phyloP scores from a whole-genome alignment of 495 filamentous ascomycete genomes.

The Xylaria scruposa region DNA sequence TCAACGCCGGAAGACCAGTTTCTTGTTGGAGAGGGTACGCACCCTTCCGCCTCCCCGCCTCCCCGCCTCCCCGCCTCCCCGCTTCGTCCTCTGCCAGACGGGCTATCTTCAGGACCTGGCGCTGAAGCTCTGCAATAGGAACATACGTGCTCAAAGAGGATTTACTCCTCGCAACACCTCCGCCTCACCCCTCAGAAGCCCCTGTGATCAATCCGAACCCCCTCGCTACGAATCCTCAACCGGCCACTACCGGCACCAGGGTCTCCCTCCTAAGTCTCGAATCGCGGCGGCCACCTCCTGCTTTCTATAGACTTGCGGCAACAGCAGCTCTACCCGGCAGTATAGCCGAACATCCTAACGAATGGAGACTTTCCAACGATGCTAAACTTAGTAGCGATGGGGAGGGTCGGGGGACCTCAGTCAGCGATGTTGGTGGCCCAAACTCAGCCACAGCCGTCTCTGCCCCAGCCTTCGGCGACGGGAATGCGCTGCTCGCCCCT shows the following conservation, averaged over 20 bases:
- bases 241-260: slow-evolving; percentile 86
- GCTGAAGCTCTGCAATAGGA: slow-evolving; percentile 57
- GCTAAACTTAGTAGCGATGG: slow-evolving; percentile 53
- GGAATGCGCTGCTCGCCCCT: slow-evolving; percentile 72
- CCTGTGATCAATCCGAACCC: slow-evolving; percentile 86
- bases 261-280: slow-evolving; percentile 77
- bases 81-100: background rate
- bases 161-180: slow-evolving; percentile 90
- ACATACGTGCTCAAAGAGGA: slow-evolving; percentile 89
- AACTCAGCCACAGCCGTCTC: slow-evolving; percentile 42
- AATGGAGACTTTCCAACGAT: slow-evolving; percentile 67
- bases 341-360: slow-evolving; percentile 66
- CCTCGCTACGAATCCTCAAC: slow-evolving; percentile 79
- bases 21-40: slow-evolving; percentile 87
- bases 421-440: slow-evolving; percentile 46
- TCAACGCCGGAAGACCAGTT: slow-evolving; percentile 80
- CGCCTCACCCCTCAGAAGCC: slow-evolving; percentile 91
- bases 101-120: background rate
- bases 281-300: slow-evolving; percentile 62
- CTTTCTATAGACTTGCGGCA: slow-evolving; percentile 54
- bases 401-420: slow-evolving; percentile 51
- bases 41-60: background rate
- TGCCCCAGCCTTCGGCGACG: slow-evolving; percentile 84
- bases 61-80: background rate
- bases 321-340: slow-evolving; percentile 51